Base-by-base conservation (phyloP, 108 stramenopile species). In the Pseudonitzschia delicatissima region DNA sequence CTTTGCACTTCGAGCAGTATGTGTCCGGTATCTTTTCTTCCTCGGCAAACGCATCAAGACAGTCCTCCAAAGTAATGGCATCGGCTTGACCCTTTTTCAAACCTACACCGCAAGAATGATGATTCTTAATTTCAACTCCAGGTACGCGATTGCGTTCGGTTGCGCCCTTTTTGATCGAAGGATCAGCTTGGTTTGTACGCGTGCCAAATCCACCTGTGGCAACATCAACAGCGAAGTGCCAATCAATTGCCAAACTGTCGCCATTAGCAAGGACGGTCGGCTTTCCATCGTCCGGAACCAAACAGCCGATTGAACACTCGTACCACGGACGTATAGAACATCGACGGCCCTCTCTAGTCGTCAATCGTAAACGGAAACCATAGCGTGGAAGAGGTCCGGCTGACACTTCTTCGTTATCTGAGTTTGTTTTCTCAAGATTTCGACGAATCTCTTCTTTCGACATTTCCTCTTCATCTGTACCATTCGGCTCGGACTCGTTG, bases 1-100 rank as follows among this genome's bases (percentile, higher is more conserved):
- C 92, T 69, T 94, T 88, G 80, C 98, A 99, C 45, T 82, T 87
- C 7, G 90, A 89, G 68, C 92, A 96, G 69, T 90, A 93, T 0
- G 86, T 82, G 62, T 96, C 95, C 7, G 87, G 86, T 18, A 96
- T 89, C 44, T 81, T 78, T 72, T 96, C 95, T 69, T 93, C 91
- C 59, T 88, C 72, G 9, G 89, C 85, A 84, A 92, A 96, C 1
- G 85, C 79, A 67, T 90, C 87, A 34, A 95, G 74, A 50, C 94
- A 95, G 48, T 92, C 85, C 51, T 91, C 91, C 42, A 95, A 67
- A 8, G 87, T 88, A 37, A 95, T 83, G 36, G 87, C 74, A 27
- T 79, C 84, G 35, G 76, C 71, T 45, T 84, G 82, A n/a, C 62
- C 58, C 23, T 85, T 77, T 62, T 81, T 85, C 18, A 64, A 68